Evolutionary conservation across 1,139 yeast genomes (phyloP).

Genomic region (Yarrowia galli): DNA sequence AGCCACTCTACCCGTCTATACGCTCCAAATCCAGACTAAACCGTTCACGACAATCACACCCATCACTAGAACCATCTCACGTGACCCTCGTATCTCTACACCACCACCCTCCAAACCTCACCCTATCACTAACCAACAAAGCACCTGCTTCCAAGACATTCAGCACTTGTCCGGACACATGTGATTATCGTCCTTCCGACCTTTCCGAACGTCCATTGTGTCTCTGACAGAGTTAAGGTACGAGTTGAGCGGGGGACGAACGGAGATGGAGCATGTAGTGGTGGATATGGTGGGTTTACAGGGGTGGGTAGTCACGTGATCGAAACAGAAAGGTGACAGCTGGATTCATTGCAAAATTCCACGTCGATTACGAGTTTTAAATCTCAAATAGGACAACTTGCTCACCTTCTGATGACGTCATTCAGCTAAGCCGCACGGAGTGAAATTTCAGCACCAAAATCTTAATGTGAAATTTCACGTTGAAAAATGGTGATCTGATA

Average conservation of each 20-base stretch:
- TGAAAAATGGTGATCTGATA: neutral
- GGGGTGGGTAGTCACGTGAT: neutral
- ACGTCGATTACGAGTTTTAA: neutral
- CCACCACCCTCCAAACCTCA: too few relatives aligned
- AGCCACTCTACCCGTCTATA: too few relatives aligned
- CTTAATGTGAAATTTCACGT: neutral
- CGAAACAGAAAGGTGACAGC: neutral
- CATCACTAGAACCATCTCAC: too few relatives aligned
- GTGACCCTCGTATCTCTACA: too few relatives aligned
- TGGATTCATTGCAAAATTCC: neutral
- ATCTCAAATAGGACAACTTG: neutral
- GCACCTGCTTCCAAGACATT: too few relatives aligned
- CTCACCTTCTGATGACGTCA: neutral
- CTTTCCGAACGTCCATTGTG: neutral
- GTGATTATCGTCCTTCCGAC: conserved; percentile 1
- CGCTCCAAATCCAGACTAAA: too few relatives aligned
- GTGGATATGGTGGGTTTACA: too few relatives aligned
- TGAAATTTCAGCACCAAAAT: neutral
- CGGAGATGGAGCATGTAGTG: too few relatives aligned
- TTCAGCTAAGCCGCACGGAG: neutral
- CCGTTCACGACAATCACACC: too few relatives aligned
- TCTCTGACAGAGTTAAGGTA: conserved; percentile 8
- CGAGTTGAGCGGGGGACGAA: neutral
- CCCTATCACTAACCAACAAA: too few relatives aligned
- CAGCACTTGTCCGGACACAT: too few relatives aligned